phyloP scores from a whole-genome alignment of 129 eudicot species.

The Mikania micrantha region DNA sequence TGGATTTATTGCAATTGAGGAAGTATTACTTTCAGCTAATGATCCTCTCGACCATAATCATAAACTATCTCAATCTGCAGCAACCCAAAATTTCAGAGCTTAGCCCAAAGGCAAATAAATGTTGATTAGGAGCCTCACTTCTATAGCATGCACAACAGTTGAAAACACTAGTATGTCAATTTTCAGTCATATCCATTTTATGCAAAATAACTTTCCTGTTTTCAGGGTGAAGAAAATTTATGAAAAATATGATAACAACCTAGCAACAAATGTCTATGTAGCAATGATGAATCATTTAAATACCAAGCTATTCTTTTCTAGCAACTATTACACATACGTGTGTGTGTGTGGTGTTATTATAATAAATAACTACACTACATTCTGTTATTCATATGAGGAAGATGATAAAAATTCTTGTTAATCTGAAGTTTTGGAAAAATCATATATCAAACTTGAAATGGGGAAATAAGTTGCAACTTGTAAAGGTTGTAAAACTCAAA shows the following conservation, averaged over 20 bases:
- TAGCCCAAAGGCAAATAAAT: constrained; percentile 11
- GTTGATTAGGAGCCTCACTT: background rate
- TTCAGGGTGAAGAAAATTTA: background rate
- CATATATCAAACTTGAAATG: no score
- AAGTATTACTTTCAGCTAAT: constrained; percentile 19
- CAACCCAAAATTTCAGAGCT: constrained; percentile 4
- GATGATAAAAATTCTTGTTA: background rate
- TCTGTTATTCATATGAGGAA: background rate
- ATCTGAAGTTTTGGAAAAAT: no score
- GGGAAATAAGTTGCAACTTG: no score
- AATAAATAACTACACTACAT: background rate
- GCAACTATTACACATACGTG: background rate
- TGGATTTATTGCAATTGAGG: constrained; percentile 42
- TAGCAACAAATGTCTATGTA: background rate
- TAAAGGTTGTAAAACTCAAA: background rate
- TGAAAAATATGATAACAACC: background rate
- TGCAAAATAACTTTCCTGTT: background rate
- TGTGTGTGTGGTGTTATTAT: background rate
- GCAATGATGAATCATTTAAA: background rate
- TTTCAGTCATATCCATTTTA: background rate
- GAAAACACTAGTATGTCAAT: background rate
- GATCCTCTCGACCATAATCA: constrained; percentile 78
- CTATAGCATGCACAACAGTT: background rate
- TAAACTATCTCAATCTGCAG: constrained; percentile 90
- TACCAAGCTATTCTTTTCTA: background rate